Percentiles rank a stretch among this genome's conserved stretches.
These are phyloP conservation scores for Lachnellula willkommii DNA, from an alignment of 2,329 filamentous ascomycete species.

Conservation along the genomic window DNA sequence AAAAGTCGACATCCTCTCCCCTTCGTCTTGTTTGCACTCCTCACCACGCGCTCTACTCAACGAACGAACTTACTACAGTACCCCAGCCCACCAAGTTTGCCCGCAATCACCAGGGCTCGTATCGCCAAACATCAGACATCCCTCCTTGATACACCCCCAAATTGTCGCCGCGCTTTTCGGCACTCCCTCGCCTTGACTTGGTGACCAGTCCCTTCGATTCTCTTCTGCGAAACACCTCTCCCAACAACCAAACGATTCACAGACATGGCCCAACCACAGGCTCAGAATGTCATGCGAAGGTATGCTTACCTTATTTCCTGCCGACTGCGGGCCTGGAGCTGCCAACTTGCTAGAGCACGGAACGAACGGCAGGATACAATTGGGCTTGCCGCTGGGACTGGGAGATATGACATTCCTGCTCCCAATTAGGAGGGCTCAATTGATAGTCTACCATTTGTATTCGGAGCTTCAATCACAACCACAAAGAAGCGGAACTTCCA, in stretches of 20 bases:
- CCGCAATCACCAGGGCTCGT: slow-evolving; percentile 21
- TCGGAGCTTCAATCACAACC: neutral
- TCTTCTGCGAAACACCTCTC: neutral
- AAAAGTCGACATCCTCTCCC: neutral
- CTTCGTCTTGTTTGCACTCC: neutral
- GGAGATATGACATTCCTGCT: neutral
- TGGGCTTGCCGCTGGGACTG: neutral
- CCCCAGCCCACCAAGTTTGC: slow-evolving; percentile 17
- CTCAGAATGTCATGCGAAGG: slow-evolving; percentile 43
- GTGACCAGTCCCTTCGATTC: slow-evolving; percentile 19
- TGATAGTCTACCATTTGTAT: neutral
- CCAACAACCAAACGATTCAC: slow-evolving; percentile 11
- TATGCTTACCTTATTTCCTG: slow-evolving; percentile 19
- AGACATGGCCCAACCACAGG: slow-evolving; percentile 30
- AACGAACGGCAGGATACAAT: neutral
- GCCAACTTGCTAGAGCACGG: neutral
- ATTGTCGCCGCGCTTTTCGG: slow-evolving; percentile 4
- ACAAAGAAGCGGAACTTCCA: neutral
- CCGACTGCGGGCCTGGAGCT: neutral
- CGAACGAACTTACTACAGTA: slow-evolving; percentile 5
- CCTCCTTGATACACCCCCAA: slow-evolving; percentile 5
- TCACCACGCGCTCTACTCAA: neutral
- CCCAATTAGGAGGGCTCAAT: neutral
- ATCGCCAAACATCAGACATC: slow-evolving; percentile 18
- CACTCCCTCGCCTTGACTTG: slow-evolving; percentile 17